Percentiles rank a stretch among this genome's conserved stretches.
These are phyloP conservation scores for Sporisorium iseilematis-ciliati DNA, from an alignment of 1,284 basidiomycete genomes.

Conservation along the genomic window DNA sequence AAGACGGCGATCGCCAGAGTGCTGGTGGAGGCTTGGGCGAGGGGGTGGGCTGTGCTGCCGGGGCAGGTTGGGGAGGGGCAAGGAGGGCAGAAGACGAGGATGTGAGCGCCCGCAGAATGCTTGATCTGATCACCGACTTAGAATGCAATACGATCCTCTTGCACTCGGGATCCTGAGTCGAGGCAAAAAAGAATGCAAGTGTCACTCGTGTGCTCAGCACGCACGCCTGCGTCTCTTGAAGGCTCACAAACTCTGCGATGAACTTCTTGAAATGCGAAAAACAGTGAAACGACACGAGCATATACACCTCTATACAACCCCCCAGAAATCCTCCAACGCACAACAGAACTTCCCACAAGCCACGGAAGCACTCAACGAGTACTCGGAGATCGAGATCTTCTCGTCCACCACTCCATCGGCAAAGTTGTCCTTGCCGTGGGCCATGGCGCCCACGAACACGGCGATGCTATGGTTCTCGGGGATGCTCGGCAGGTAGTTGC, in stretches of 20 bases:
- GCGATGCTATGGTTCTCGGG: slow-evolving; percentile 90
- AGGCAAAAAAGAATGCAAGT: too few species aligned
- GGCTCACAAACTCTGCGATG: too few species aligned
- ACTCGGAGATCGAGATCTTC: slow-evolving; percentile 96
- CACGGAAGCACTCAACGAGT: slow-evolving; percentile 90
- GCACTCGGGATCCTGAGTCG: too few species aligned
- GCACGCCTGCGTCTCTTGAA: too few species aligned
- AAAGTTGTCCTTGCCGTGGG: slow-evolving; percentile 85
- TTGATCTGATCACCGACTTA: too few species aligned
- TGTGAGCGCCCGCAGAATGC: too few species aligned
- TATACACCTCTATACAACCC: slow-evolving; percentile 61
- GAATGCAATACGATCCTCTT: not conserved
- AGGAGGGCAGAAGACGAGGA: slow-evolving; percentile 31
- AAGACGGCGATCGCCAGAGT: slow-evolving; percentile 79
- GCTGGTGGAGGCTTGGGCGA: slow-evolving; percentile 78
- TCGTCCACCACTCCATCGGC: slow-evolving; percentile 96
- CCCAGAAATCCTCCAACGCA: slow-evolving; percentile 72
- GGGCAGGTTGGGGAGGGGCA: slow-evolving; percentile 6
- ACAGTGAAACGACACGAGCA: not conserved
- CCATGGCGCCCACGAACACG: slow-evolving; percentile 90
- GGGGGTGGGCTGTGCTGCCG: slow-evolving; percentile 71
- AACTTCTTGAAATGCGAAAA: too few species aligned
- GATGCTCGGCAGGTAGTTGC: slow-evolving; percentile 82
- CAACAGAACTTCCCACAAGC: slow-evolving; percentile 93
- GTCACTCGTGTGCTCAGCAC: too few species aligned